Base-by-base conservation (phyloP, 495 filamentous ascomycete genomes). In the Oleoguttula mirabilis region DNA sequence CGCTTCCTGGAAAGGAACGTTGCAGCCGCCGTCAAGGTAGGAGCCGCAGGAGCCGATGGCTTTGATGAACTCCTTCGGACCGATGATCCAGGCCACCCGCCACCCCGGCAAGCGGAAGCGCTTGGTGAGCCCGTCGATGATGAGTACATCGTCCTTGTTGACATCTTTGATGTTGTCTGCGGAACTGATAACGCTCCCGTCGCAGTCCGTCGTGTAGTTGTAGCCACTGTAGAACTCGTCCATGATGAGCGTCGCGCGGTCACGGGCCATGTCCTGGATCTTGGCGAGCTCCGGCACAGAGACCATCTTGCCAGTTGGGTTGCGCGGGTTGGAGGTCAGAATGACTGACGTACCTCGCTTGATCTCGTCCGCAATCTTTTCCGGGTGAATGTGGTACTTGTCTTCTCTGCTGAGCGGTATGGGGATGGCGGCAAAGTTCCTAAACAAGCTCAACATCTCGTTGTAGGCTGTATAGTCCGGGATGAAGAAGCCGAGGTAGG, bases 211-310 rank as follows among this genome's bases (percentile, higher is more conserved):
- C 14, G 85, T 90, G 66, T 52, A 46, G 24, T 56, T 56, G 66
- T 93, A 93, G 19, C 86, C 86, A 34, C 84, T 79, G 62, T 96
- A 96, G 71, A 96, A 96, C 65, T 96, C 88, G 54, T 96, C 88
- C 64, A 87, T 82, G 43, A 96, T 85, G 37, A 96, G 67, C 1
- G 88, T 94, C 10, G 84, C 86, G 21, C 84, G 79, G 55, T 84
- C 84, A 48, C 86, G 78, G 68, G 84, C 92, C 53, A 94, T 80
- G 51, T 93, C 80, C 63, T 95, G 84, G 55, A 95, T 90, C 59
- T 84, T 69, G 27, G 79, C 79, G 37, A 96, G 68, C 57, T 88
- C 77, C 0, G 84, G 80, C 52, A 83, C 83, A 51, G 68, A 69
- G 16, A 94, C 75, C 32, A 93, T 82, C 42, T 80, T 75, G 30